Percentiles rank a stretch among this genome's conserved stretches.
Conservation (phyloP, 2,329 filamentous ascomycete genomes). For the Nannizziopsis arthrosporioides region DNA sequence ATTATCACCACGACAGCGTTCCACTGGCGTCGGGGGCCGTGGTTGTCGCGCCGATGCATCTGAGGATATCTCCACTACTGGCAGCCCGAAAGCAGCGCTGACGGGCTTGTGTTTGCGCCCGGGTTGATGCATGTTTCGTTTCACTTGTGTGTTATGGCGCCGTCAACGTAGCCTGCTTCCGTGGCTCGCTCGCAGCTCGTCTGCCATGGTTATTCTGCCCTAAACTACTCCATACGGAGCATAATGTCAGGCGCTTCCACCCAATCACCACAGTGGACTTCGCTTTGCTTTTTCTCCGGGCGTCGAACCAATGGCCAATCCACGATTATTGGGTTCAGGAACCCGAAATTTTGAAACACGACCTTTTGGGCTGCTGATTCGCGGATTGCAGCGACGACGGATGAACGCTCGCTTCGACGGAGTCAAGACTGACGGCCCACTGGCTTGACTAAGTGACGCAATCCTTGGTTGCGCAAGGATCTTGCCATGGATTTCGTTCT, state of each 20-base stretch:
- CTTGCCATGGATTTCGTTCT: constrained; percentile 1
- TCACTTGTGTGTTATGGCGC: too few species aligned
- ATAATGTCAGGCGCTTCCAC: background rate
- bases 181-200: background rate
- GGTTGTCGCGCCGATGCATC: too few species aligned
- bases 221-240: too few species aligned
- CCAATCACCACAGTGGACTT: background rate
- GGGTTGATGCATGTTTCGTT: too few species aligned
- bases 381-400: background rate
- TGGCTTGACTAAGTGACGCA: background rate
- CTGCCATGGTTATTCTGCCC: background rate
- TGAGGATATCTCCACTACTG: too few species aligned
- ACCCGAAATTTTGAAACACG: constrained; percentile 5
- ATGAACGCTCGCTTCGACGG: background rate
- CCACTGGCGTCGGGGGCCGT: too few species aligned
- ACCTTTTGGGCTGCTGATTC: constrained; percentile 1
- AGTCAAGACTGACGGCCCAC: background rate
- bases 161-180: constrained; percentile 19
- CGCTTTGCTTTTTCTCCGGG: background rate
- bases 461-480: constrained; percentile 2
- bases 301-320: background rate
- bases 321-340: background rate
- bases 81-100: too few species aligned
- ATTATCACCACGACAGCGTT: too few species aligned
- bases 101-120: too few species aligned